Evolutionary conservation across 192 early-diverging fungal species (phyloP).

Genomic region (Borealophlyctis nickersoniae): DNA sequence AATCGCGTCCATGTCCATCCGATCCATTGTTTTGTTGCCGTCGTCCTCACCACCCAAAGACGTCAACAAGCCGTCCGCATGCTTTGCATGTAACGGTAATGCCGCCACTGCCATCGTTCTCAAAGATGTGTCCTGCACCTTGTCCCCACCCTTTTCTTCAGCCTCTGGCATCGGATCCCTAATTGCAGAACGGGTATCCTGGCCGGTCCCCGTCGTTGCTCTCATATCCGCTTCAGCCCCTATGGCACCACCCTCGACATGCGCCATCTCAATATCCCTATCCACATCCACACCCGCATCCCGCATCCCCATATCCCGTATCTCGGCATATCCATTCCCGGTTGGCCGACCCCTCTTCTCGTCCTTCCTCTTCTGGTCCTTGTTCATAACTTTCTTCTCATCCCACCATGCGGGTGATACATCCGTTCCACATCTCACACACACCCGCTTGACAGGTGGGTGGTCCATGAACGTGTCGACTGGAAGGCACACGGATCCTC

Average conservation of each 20-base stretch:
- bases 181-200: no score
- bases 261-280: background rate
- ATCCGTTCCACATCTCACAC: slow-evolving; percentile 9
- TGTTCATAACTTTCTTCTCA: background rate
- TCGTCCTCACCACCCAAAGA: no score
- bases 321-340: background rate
- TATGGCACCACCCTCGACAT: background rate
- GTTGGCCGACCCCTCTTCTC: background rate
- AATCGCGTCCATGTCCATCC: no score
- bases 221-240: no score
- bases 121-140: no score
- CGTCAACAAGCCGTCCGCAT: no score
- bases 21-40: no score
- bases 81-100: no score
- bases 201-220: no score
- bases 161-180: no score
- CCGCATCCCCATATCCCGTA: background rate
- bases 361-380: background rate
- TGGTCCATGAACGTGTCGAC: background rate
- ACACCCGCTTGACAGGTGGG: slow-evolving; percentile 2
- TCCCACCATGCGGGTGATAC: slow-evolving; percentile 25
- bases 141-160: no score
- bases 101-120: no score
- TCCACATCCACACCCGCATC: background rate
- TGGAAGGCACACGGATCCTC: background rate